Base-by-base conservation (phyloP, 495 filamentous ascomycete species). In the Talaromyces stipitatus region DNA sequence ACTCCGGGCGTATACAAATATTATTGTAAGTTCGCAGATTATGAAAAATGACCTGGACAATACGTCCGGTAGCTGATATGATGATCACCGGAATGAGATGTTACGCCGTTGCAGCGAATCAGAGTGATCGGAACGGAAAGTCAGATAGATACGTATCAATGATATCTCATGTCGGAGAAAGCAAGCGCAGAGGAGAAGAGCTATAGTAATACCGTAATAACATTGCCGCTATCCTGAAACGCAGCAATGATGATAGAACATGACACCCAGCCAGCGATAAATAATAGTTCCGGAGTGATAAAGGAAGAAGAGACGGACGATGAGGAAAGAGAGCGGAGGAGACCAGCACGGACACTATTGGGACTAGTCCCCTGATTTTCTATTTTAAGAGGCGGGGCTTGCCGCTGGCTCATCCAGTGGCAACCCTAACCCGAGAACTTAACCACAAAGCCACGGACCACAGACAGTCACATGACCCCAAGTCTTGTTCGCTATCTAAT, bases 371-470 rank as follows among this genome's bases (percentile, higher is more conserved):
- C 43, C 43, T 47, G 43, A 30, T 51, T 30, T 55, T 55, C 54
- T 55, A 55, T 55, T 55, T 55, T 46, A 45, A 41, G 54, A 41
- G 32, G 54, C 54, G 54, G 54, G 54, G 54, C 54, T 55, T 55
- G 54, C 54, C 54, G 54, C 38, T 14, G 23, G 54, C 8, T 10
- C 8, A 12, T 14, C 16, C 33, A 36, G 33, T 33, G 32, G 5
- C 32, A 33, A 4, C 28, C 9, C 28, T 29, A 9, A 29, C 3
- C 28, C 9, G 9, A 29, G 9, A 29, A 29, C 28, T 29, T 29
- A 29, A n/a, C 28, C 28, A 29, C 28, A 29, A n/a, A 29, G 28
- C 28, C 28, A 29, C 28, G 28, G 28, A 29, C 28, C 28, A 29
- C 28, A 3, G 41, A 10, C 27, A 10, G 46, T 48, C 46, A 48